Evolutionary conservation across 2,329 filamentous ascomycete species (phyloP), one percentile per base, ranked within the genome.

Genomic region (Colletotrichum nymphaeae): DNA sequence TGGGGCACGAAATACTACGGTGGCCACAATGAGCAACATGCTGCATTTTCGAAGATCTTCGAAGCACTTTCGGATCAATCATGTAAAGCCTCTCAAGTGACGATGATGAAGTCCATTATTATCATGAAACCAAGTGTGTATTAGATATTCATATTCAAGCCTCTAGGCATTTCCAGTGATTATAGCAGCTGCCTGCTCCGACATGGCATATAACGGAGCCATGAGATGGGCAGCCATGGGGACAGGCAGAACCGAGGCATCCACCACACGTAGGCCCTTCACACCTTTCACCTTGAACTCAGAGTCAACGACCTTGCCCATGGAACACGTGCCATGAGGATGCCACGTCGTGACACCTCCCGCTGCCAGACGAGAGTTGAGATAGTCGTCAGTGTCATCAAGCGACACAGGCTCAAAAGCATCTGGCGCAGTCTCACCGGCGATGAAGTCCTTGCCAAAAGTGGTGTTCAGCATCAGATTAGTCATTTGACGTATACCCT

Each of bases 181-280:
- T 24, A 86, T 86, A 78, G 89, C 89, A 3, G 88, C 88, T 1
- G 89, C 89, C 81, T 91, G 91, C 80, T 91, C 89, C 9, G 85
- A 86, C 37, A 90, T 81, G 78, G 91, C 89, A 77, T 89, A 90
- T 0, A 86, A 86, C 0, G 88, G 84, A 1, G 87, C 78, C 7
- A 85, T 83, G 35, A 87, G 84, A 76, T 88, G 90, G 3, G 84
- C 85, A 5, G 88, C 88, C 12, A 78, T 4, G 80, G 82, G 49
- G 82, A 79, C 22, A 82, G 78, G 14, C 79, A 84, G 7, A 19
- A 69, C 67, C 11, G 67, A 69, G 35, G 35, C 35, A 37, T 37
- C 35, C 35, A 37, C 35, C 35, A 37, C 35, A 37, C 35, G 35
- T 16, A 37, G 35, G 12, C 35, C 35, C 35, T 37, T 37, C 35